These are phyloP conservation scores for Penicillium samsonianum DNA, from an alignment of 495 filamentous ascomycete genomes.

Conservation along the genomic window DNA sequence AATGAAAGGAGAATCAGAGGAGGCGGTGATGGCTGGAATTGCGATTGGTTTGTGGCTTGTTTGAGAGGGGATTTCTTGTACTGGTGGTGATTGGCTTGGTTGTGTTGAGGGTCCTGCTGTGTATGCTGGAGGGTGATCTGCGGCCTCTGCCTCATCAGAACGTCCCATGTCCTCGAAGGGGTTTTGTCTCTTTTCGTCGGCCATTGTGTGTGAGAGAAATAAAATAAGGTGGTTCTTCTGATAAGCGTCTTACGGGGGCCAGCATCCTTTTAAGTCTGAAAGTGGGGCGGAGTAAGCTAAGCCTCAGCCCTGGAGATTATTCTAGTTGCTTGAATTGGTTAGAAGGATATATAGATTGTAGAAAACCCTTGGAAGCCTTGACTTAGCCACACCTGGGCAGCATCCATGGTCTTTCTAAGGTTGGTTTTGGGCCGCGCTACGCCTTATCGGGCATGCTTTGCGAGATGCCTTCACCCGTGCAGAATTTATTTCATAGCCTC, in stretches of 20 bases:
- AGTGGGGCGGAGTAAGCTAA: conserved; percentile 5
- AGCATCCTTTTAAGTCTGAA: neutral
- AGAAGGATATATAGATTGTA: neutral
- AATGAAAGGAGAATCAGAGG: conserved; percentile 28
- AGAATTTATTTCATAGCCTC: conserved; percentile 3
- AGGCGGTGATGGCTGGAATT: conserved; percentile 28
- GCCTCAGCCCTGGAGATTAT: neutral
- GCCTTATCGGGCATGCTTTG: conserved; percentile 11
- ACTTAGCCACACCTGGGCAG: neutral
- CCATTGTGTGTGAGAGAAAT: neutral
- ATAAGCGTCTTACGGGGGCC: conserved; percentile 3
- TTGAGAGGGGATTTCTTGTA: neutral
- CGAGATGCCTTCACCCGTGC: conserved; percentile 5
- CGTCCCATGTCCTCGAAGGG: conserved; percentile 4
- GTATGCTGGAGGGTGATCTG: conserved; percentile 11
- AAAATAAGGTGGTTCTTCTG: neutral
- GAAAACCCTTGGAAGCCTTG: conserved; percentile 5
- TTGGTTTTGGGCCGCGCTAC: neutral
- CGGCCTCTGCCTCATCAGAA: neutral
- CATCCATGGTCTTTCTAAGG: too few relatives aligned
- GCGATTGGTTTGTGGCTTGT: conserved; percentile 26
- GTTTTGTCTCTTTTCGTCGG: conserved; percentile 12
- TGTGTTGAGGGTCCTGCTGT: conserved; percentile 3
- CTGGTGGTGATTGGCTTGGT: neutral
- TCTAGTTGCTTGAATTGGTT: neutral